phyloP scores from a whole-genome alignment of 2,329 filamentous ascomycete species.

The Elsinoe perseae region DNA sequence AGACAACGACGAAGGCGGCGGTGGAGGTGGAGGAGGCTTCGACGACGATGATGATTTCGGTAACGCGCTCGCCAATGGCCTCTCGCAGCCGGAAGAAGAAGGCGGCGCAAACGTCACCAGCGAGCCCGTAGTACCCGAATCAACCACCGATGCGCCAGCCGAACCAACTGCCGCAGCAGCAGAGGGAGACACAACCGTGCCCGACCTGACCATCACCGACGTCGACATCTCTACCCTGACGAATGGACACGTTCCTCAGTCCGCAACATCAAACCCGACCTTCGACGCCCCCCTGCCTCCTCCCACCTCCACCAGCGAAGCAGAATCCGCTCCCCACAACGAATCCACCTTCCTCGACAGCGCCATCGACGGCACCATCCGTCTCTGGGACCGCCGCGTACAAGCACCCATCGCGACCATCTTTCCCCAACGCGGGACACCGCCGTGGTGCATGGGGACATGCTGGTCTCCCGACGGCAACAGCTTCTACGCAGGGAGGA shows the following conservation, averaged over 20 bases:
- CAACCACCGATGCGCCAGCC: slow-evolving; percentile 11
- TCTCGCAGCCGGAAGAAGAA: slow-evolving; percentile 34
- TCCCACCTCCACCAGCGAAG: slow-evolving; percentile 19
- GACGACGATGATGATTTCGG: slow-evolving; percentile 81
- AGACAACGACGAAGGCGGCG: slow-evolving; percentile 56
- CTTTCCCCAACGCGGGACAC: slow-evolving; percentile 62
- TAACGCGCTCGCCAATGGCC: slow-evolving; percentile 55
- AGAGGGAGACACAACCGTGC: not conserved
- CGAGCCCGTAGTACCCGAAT: slow-evolving; percentile 24
- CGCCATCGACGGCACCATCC: slow-evolving; percentile 75
- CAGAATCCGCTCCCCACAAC: slow-evolving; percentile 48
- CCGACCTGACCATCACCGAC: not conserved
- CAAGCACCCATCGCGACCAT: slow-evolving; percentile 73
- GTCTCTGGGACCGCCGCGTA: slow-evolving; percentile 86
- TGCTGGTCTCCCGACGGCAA: slow-evolving; percentile 97
- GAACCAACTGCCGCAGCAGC: not conserved
- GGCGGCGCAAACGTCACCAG: not conserved
- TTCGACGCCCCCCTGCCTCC: slow-evolving; percentile 55
- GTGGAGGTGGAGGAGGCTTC: slow-evolving; percentile 50
- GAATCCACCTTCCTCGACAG: slow-evolving; percentile 82
- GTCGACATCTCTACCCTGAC: slow-evolving; percentile 41
- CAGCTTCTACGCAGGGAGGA: slow-evolving; percentile 81
- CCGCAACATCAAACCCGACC: slow-evolving; percentile 51
- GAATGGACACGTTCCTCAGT: slow-evolving; percentile 66
- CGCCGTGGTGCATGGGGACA: slow-evolving; percentile 95